Base-by-base conservation (phyloP, 306 rosid genomes). In the Rosa chinensis region DNA sequence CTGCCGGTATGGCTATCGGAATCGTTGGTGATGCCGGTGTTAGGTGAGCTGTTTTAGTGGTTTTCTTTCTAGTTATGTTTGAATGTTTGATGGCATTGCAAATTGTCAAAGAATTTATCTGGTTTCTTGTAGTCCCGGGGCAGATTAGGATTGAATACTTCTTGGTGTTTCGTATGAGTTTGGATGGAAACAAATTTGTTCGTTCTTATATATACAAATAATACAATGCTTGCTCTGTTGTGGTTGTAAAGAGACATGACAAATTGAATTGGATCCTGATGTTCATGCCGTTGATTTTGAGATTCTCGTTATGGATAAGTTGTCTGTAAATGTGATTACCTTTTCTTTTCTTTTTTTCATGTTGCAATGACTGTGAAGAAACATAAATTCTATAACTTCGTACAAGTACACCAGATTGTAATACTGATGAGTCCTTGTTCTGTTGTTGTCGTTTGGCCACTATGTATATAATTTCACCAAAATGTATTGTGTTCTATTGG, bases 1-100 rank as follows among this genome's bases (percentile, higher is more conserved):
- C 97, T 8, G 97, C 97, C 66, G 91, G 94, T 47, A 90, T 90
- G 94, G 94, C 92, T 11, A 90, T 92, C 35, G 97, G 94, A 8
- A 84, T 90, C 48, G 92, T 86, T 12, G 91, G 97, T 47, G 91
- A 92, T 67, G 94, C 91, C 43, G 89, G 94, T 82, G 97, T 92
- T 77, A 88, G 94, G 94, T 90, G 40, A 37, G 63, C 23, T 28
- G 4, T 45, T 68, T 66, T 44, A 28, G 28, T 13, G 9, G 40
- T 44, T 42, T 0, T 8, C 11, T 52, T 73, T 21, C 12, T 12
- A 10, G 5, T 21, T 2, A 4, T 64, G 43, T 2, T 14, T 35
- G 21, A 16, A 4, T 64, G 43, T 2, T 14, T 35, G 21, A 16
- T 63, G 43, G 43, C 23, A 66, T 66, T 66, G 45, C 12, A 6